Conservation (phyloP, 352 stramenopile genomes). For the Thalassiosira pacifica region DNA sequence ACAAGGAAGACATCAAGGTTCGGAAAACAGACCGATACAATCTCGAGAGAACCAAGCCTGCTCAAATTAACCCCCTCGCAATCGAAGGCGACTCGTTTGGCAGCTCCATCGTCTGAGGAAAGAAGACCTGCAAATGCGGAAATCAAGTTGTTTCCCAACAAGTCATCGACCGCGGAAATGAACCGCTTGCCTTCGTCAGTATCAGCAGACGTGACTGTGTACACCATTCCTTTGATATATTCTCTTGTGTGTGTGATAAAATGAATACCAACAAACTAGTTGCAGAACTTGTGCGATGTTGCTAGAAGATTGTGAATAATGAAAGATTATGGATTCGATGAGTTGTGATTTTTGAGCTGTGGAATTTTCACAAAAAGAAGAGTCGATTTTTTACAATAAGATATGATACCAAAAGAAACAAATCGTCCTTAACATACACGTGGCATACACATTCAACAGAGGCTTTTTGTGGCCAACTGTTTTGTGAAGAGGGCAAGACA, state of each 20-base stretch:
- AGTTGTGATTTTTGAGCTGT: no score
- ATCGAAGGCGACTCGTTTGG: slow-evolving; percentile 56
- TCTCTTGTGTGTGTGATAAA: background rate
- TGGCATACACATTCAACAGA: no score
- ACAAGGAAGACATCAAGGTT: slow-evolving; percentile 36
- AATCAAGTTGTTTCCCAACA: no score
- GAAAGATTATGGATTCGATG: background rate
- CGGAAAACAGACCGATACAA: slow-evolving; percentile 57
- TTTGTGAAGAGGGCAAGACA: no score
- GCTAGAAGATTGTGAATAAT: background rate
- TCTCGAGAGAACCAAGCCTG: slow-evolving; percentile 48
- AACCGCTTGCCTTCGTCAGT: slow-evolving; percentile 31
- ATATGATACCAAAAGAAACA: no score
- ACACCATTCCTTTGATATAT: slow-evolving; percentile 13
- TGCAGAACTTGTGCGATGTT: background rate
- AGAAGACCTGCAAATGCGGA: no score
- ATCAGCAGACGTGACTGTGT: slow-evolving; percentile 26
- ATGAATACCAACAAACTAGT: background rate
- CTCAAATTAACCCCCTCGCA: slow-evolving; percentile 65
- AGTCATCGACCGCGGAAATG: slow-evolving; percentile 27
- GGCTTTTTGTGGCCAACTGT: no score
- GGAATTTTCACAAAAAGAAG: background rate
- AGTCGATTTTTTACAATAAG: no score
- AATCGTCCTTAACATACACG: no score
- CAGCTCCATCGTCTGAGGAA: slow-evolving; percentile 4